Evolutionary conservation across 257 asterid genomes (phyloP), one percentile per base, ranked within the genome.

Genomic region (Pogostemon cablin): DNA sequence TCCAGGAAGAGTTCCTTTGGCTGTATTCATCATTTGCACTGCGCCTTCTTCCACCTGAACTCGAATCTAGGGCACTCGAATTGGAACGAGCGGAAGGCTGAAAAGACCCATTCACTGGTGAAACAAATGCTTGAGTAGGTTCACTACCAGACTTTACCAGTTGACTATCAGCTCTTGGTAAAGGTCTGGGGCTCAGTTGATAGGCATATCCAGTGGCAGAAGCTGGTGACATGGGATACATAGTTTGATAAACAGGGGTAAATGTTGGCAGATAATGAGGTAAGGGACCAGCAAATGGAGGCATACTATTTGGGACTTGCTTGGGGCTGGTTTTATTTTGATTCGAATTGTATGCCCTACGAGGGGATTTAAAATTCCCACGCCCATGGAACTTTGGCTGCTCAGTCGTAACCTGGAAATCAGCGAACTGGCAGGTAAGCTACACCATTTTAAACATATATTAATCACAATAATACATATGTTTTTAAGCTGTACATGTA

Each of bases 351-450:
- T 79, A 39, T 32, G 85, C 77, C 84, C 77, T 91, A 64, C 86
- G 86, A 1, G 85, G 81, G 60, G 86, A 75, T 75, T 80, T 95
- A 39, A 64, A 58, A 75, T 81, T 84, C 64, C 82, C 76, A 55
- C 86, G 88, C 40, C 90, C 88, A 59, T 84, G 87, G 62, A 78
- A 77, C 83, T 86, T 91, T 72, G 79, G 86, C 69, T 78, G 90
- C 77, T 88, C 95, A 67, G 58, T 79, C 43, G 77, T 72, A 43
- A 81, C 85, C 97, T 90, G 87, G 62, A 75, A 61, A 40, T 69
- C 71, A 72, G 34, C 59, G 47, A 60, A 75, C 57, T 50, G 43
- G 65, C 78, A 69, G 47, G 46, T 57, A 60, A 65, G 74, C 63
- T 57, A 57, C 34, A 41, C 42, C 4, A 52, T 44, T 35, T 69